Evolutionary conservation across 306 rosid genomes (phyloP).

Genomic region (Castanopsis chinensis): DNA sequence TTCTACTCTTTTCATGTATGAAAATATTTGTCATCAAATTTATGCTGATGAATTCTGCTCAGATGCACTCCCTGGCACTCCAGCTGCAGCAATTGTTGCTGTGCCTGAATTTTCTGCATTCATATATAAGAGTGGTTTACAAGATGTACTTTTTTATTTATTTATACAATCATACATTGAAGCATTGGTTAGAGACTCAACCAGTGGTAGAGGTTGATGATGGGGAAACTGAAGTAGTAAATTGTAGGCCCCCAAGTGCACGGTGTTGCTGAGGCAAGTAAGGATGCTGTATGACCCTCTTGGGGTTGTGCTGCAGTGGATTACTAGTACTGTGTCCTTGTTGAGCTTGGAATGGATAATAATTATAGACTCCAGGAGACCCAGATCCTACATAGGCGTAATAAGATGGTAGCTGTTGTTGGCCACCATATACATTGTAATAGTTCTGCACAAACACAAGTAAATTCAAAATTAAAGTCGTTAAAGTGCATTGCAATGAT

Average conservation of each 20-base stretch:
- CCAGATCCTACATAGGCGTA: constrained; percentile 27
- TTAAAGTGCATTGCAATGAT: background rate
- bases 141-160: background rate
- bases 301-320: constrained; percentile 13
- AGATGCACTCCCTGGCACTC: constrained; percentile 24
- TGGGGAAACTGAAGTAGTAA: constrained; percentile 30
- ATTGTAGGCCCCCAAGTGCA: constrained; percentile 28
- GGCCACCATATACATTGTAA: constrained; percentile 49
- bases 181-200: constrained; percentile 18
- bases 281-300: constrained; percentile 28
- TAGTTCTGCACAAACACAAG: constrained; percentile 36
- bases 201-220: constrained; percentile 24
- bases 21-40: constrained; percentile 6
- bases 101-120: constrained; percentile 30
- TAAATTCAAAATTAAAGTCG: background rate
- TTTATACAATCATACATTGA: background rate
- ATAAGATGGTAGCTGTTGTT: constrained; percentile 34
- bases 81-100: constrained; percentile 30
- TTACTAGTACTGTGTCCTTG: background rate
- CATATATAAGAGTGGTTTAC: background rate
- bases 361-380: constrained; percentile 2
- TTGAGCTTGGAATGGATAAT: constrained; percentile 13
- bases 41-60: constrained; percentile 47
- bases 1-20: constrained; percentile 9
- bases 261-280: constrained; percentile 17